Conservation (phyloP, 73 alveolate species). For the Paramecium primaurelia region DNA sequence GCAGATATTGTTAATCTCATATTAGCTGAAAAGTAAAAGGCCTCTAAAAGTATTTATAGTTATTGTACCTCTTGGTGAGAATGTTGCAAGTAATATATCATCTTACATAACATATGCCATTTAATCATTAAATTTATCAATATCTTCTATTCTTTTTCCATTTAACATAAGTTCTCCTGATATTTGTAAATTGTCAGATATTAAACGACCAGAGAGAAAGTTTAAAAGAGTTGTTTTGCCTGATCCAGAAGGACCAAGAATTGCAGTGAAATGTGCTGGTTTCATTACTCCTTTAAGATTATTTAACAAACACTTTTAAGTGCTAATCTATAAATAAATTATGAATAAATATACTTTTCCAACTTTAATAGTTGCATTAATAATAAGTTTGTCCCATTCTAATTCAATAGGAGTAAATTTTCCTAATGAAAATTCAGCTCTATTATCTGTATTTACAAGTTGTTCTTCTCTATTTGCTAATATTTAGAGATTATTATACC, state of each 20-base stretch:
- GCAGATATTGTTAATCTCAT: constrained; percentile 59
- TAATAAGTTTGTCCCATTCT: constrained; percentile 52
- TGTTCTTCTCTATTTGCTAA: constrained; percentile 37
- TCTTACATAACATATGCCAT: constrained; percentile 72
- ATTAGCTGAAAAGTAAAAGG: constrained; percentile 70
- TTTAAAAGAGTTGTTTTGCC: constrained; percentile 68
- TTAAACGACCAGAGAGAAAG: constrained; percentile 61
- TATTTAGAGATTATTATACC: background rate
- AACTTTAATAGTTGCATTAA: constrained; percentile 42
- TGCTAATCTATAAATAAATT: background rate
- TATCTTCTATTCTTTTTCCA: constrained; percentile 54
- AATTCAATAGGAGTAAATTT: constrained; percentile 57
- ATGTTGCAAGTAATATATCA: constrained; percentile 66
- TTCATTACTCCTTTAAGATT: constrained; percentile 65
- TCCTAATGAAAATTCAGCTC: constrained; percentile 32
- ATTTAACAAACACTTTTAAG: constrained; percentile 48
- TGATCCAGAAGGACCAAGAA: constrained; percentile 77
- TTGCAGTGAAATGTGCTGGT: constrained; percentile 70
- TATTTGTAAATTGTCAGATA: constrained; percentile 53
- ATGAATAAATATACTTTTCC: background rate
- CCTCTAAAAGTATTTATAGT: constrained; percentile 44
- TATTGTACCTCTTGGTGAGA: constrained; percentile 63
- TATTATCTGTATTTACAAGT: background rate
- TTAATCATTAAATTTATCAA: constrained; percentile 47
- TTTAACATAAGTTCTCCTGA: constrained; percentile 51